Evolutionary conservation across 257 asterid genomes (phyloP).

Genomic region (Haberlea rhodopensis): DNA sequence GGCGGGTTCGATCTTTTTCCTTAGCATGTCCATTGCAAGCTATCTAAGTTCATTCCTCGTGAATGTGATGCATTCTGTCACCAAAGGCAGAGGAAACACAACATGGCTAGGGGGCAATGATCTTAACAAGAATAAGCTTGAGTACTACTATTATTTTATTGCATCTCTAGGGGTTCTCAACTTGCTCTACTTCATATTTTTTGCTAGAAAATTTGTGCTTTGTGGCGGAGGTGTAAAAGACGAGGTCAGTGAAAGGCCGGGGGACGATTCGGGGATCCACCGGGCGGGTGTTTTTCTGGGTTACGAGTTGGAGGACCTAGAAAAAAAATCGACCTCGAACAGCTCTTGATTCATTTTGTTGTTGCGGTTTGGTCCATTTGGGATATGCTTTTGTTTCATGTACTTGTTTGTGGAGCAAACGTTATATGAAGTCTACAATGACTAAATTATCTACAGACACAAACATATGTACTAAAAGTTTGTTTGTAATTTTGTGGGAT

Average conservation of each 20-base stretch:
- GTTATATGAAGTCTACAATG: too few species aligned
- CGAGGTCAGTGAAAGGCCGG: slow-evolving; percentile 4
- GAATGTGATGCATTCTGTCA: slow-evolving; percentile 38
- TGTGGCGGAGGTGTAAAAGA: not conserved
- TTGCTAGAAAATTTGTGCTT: slow-evolving; percentile 46
- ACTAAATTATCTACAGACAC: too few species aligned
- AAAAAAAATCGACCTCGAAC: not conserved
- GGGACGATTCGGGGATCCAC: not conserved
- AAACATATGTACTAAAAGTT: too few species aligned
- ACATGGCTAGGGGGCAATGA: slow-evolving; percentile 72
- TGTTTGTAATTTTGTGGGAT: too few species aligned
- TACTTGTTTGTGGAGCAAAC: too few species aligned
- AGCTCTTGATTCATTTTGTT: not conserved
- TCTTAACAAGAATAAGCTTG: slow-evolving; percentile 61
- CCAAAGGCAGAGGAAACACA: slow-evolving; percentile 28
- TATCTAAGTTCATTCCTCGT: slow-evolving; percentile 57
- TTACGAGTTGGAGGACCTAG: not conserved
- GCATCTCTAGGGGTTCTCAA: slow-evolving; percentile 46
- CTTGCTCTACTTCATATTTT: slow-evolving; percentile 45
- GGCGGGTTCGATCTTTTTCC: slow-evolving; percentile 60
- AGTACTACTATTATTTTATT: slow-evolving; percentile 54
- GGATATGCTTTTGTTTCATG: not conserved
- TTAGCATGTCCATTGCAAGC: slow-evolving; percentile 53
- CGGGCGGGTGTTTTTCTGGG: slow-evolving; percentile 9
- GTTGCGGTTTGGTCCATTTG: not conserved